A percentile compares a stretch with the other conserved stretches of the same genome.
These are phyloP conservation scores for Annulohypoxylon bovei DNA, from an alignment of 495 filamentous ascomycete species.

Conservation along the genomic window DNA sequence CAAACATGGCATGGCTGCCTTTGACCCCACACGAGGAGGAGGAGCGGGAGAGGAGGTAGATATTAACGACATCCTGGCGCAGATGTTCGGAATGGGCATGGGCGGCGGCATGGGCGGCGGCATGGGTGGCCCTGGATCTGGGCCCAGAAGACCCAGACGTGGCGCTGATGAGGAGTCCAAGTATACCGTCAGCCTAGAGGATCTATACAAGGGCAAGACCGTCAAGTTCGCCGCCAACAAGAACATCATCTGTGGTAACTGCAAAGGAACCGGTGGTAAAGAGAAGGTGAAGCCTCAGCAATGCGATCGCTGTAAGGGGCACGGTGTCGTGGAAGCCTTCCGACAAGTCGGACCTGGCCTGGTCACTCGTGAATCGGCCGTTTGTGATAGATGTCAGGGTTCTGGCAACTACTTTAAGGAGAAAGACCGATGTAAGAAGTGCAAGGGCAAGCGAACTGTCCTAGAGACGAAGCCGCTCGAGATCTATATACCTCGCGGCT, in stretches of 20 bases:
- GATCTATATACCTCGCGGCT: slow-evolving; percentile 92
- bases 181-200: slow-evolving; percentile 89
- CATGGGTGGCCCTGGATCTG: slow-evolving; percentile 57
- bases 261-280: slow-evolving; percentile 91
- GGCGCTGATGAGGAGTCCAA: slow-evolving; percentile 88
- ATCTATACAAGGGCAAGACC: slow-evolving; percentile 98
- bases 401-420: slow-evolving; percentile 86
- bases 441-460: slow-evolving; percentile 85
- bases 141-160: slow-evolving; percentile 68
- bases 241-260: slow-evolving; percentile 85
- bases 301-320: slow-evolving; percentile 84
- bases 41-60: slow-evolving; percentile 77
- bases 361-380: slow-evolving; percentile 75
- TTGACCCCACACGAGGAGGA: slow-evolving; percentile 73
- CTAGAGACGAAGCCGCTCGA: slow-evolving; percentile 92
- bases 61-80: slow-evolving; percentile 86
- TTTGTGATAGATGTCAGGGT: slow-evolving; percentile 82
- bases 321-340: slow-evolving; percentile 75
- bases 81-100: slow-evolving; percentile 92
- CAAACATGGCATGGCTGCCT: slow-evolving; percentile 93
- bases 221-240: slow-evolving; percentile 94
- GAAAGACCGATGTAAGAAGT: slow-evolving; percentile 98
- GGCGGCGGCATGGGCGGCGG: slow-evolving; percentile 71
- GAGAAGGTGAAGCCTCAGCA: slow-evolving; percentile 86
- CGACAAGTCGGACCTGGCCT: slow-evolving; percentile 82